A percentile compares a stretch with the other conserved stretches of the same genome.
Evolutionary conservation across 140 eudicot species (phyloP).

Genomic region (Bidens hawaiensis): DNA sequence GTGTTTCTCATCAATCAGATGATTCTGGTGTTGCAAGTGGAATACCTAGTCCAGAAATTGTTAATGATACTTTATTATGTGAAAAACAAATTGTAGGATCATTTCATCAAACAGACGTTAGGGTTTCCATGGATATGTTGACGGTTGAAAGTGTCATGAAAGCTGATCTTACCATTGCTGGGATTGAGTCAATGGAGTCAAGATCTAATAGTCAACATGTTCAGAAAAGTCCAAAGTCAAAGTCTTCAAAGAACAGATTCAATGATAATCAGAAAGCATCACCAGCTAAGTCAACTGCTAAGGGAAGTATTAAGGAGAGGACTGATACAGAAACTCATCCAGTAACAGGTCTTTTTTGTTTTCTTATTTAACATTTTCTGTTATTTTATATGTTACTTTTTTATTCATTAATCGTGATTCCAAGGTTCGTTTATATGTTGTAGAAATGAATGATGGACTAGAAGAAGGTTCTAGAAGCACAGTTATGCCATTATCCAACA

Average conservation of each 20-base stretch:
- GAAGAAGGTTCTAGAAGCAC: constrained; percentile 28
- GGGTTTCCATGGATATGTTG: constrained; percentile 23
- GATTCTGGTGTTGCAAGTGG: constrained; percentile 35
- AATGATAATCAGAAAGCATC: constrained; percentile 34
- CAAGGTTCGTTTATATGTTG: constrained; percentile 9
- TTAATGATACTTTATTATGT: constrained; percentile 20
- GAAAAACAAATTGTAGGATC: constrained; percentile 32
- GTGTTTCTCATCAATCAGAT: constrained; percentile 29
- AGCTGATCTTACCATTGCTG: constrained; percentile 24
- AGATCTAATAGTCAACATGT: constrained; percentile 25
- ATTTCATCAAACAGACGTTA: constrained; percentile 29
- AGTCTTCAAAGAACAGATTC: constrained; percentile 23
- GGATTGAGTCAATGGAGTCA: constrained; percentile 35
- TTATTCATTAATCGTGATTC: constrained; percentile 8
- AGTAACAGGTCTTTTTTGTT: constrained; percentile 47
- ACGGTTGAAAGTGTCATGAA: constrained; percentile 27
- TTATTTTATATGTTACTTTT: not conserved
- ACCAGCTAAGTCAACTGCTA: constrained; percentile 20
- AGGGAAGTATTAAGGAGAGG: constrained; percentile 27
- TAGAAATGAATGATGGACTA: constrained; percentile 37
- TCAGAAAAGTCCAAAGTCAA: constrained; percentile 34
- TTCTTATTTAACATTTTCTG: not conserved
- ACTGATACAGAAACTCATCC: constrained; percentile 29
- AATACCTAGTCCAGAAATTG: constrained; percentile 38
- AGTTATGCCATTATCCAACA: constrained; percentile 21